Evolutionary conservation across 2,329 filamentous ascomycete genomes (phyloP).

Genomic region (Fusarium duplospermum): DNA sequence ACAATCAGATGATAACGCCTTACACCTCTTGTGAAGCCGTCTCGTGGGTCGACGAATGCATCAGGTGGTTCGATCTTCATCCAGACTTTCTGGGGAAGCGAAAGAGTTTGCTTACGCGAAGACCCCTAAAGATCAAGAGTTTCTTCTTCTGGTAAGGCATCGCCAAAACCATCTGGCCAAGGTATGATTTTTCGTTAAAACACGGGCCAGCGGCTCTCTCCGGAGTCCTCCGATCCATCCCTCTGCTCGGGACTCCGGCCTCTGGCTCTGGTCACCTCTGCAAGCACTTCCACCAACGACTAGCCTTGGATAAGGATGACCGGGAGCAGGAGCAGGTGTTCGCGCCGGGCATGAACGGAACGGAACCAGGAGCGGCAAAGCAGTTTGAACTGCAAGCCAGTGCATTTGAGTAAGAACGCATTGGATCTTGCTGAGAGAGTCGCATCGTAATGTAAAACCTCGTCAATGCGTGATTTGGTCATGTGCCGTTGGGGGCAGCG

Average conservation of each 20-base stretch:
- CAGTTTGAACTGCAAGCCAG: not conserved
- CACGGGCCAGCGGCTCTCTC: slow-evolving; percentile 42
- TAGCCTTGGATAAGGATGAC: slow-evolving; percentile 18
- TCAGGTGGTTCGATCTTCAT: slow-evolving; percentile 45
- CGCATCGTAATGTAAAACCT: not conserved
- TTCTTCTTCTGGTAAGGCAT: slow-evolving; percentile 32
- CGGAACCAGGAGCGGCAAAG: slow-evolving; percentile 18
- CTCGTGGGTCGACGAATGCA: slow-evolving; percentile 40
- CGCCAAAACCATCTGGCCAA: slow-evolving; percentile 19
- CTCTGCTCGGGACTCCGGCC: slow-evolving; percentile 16
- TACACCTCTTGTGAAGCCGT: slow-evolving; percentile 17
- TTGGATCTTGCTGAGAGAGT: not conserved
- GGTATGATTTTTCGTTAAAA: slow-evolving; percentile 26
- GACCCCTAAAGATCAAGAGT: slow-evolving; percentile 28
- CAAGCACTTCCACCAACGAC: slow-evolving; percentile 32
- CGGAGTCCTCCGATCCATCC: slow-evolving; percentile 35
- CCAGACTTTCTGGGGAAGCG: slow-evolving; percentile 39
- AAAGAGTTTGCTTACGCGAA: slow-evolving; percentile 24
- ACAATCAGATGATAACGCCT: slow-evolving; percentile 41
- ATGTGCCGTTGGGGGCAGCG: slow-evolving; percentile 13
- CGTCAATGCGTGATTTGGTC: slow-evolving; percentile 26
- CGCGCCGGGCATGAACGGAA: slow-evolving; percentile 26
- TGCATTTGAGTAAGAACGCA: slow-evolving; percentile 3
- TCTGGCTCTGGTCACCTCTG: slow-evolving; percentile 25
- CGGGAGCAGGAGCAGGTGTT: slow-evolving; percentile 5